Evolutionary conservation across 306 rosid species (phyloP).

Genomic region (Gynostemma pentaphyllum): DNA sequence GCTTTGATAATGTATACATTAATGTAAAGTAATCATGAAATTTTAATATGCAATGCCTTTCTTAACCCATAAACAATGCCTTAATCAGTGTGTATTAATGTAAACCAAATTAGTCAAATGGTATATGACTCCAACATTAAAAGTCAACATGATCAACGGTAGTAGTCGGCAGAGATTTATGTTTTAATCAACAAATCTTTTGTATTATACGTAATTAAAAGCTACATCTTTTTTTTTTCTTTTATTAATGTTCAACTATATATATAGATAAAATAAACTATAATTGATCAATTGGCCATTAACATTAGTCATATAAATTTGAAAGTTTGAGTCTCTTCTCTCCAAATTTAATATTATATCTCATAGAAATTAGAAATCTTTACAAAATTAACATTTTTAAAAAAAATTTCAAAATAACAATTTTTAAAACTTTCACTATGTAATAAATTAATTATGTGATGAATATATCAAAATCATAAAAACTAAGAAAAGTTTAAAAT

Average conservation of each 20-base stretch:
- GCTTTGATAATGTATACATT: not conserved
- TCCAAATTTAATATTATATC: too few relatives aligned
- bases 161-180: conserved; percentile 1
- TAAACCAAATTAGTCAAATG: not conserved
- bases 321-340: too few relatives aligned
- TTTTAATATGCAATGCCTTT: not conserved
- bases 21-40: not conserved
- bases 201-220: not conserved
- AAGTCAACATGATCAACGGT: conserved; percentile 7
- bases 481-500: too few relatives aligned
- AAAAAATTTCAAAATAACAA: too few relatives aligned
- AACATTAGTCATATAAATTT: too few relatives aligned
- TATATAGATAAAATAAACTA: not conserved
- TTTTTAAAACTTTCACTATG: too few relatives aligned
- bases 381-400: too few relatives aligned
- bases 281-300: too few relatives aligned
- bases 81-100: not conserved
- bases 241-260: not conserved
- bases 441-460: too few relatives aligned
- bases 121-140: not conserved
- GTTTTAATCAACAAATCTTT: not conserved
- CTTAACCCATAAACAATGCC: conserved; percentile 13
- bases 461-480: too few relatives aligned
- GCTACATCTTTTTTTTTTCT: too few relatives aligned
- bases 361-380: too few relatives aligned